Percentiles rank a stretch among this genome's conserved stretches.
Evolutionary conservation across 2,329 filamentous ascomycete genomes (phyloP).

Genomic region (Aureobasidium subglaciale): DNA sequence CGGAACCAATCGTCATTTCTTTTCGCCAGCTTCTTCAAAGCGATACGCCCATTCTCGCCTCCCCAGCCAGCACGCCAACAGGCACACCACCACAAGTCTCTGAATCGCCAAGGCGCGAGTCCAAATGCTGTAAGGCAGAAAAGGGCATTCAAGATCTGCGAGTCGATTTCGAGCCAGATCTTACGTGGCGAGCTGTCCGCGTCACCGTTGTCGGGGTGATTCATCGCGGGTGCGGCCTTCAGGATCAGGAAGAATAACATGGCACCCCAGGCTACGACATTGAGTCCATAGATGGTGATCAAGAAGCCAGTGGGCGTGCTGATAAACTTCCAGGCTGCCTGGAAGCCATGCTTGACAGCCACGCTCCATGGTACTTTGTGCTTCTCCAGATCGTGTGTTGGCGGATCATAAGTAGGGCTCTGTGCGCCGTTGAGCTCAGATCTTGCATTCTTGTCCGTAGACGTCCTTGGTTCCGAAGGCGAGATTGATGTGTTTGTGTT

Average conservation of each 20-base stretch:
- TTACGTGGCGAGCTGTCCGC: constrained; percentile 54
- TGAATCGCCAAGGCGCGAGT: constrained; percentile 74
- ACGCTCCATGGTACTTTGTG: background rate
- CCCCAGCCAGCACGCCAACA: background rate
- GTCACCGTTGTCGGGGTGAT: constrained; percentile 24
- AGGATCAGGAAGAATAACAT: constrained; percentile 83
- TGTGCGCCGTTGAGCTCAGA: background rate
- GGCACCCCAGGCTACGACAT: constrained; percentile 81
- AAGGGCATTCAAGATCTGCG: constrained; percentile 72
- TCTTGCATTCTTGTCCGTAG: background rate
- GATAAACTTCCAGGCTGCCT: constrained; percentile 65
- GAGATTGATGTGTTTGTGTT: background rate
- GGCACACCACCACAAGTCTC: constrained; percentile 66
- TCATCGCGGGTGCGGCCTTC: constrained; percentile 65
- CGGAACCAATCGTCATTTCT: constrained; percentile 1
- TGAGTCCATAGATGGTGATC: constrained; percentile 70
- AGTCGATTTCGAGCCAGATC: constrained; percentile 78
- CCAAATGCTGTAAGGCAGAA: constrained; percentile 85
- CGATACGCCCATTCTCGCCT: background rate
- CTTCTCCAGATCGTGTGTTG: background rate
- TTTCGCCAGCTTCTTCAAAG: background rate
- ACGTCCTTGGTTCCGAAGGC: background rate
- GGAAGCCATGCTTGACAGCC: constrained; percentile 26
- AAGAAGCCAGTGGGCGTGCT: constrained; percentile 69
- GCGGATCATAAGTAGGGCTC: too few species aligned